Evolutionary conservation across 331 rosid genomes (phyloP), one percentile per base, ranked within the genome.

Genomic region (Rhamnella rubrinervis): DNA sequence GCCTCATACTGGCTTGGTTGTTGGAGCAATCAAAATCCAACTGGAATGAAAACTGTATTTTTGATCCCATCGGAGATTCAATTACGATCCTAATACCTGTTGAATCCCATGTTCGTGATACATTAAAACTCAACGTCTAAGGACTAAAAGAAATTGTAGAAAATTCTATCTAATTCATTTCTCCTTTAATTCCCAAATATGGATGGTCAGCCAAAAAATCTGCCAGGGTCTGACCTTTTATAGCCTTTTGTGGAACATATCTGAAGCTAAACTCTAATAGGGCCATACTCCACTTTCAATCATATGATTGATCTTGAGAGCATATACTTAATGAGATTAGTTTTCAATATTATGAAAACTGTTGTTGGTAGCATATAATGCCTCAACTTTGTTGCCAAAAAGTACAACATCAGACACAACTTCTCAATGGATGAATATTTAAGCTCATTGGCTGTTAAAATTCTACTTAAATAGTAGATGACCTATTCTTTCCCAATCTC

Each of bases 401-500:
- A 69, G 16, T 40, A 69, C 10, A 69, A 25, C 0, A n/a, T 26
- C 6, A 68, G 0, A 15, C 73, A 68, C 0, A 55, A 2, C 1
- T 56, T 40, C 1, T 57, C 23, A 5, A 68, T 17, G 0, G 40
- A 2, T 0, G 73, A 21, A 0, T 41, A 57, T 2, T 31, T 19
- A 6, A 7, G 7, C 6, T 53, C 6, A 0, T 2, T 26, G 0
- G 4, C 7, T 0, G 18, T 55, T 1, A 67, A 7, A 2, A 26
- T 14, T 13, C 53, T 19, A 19, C 72, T 55, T 1, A 37, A 8
- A 12, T 55, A 53, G 5, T 53, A 6, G 0, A 55, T 11, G 6
- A 17, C 37, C 0, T 23, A 1, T 15, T 38, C 63, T 4, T n/a
- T 4, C 19, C 52, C 16, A 0, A 0, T 1, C 5, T 67, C 23